Evolutionary conservation across 176 grass and related monocot species (phyloP).

Genomic region (Ensete glaucum): DNA sequence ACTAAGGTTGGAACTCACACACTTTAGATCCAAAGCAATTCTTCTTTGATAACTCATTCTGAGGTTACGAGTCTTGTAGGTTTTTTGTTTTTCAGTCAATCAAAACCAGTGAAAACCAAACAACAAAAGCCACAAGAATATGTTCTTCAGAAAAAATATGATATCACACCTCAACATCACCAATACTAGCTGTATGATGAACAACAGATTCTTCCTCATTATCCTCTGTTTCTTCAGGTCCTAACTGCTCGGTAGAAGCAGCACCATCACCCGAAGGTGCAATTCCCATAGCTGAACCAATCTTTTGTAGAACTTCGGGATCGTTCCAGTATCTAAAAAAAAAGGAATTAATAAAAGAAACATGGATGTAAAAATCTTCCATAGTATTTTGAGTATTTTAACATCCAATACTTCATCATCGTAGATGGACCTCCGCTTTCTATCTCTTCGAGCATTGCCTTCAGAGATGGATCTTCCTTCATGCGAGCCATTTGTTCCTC

Average conservation of each 20-base stretch:
- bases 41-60: background rate
- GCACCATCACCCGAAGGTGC: constrained; percentile 25
- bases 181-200: constrained; percentile 75
- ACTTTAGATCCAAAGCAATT: too few relatives aligned
- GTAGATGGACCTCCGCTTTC: constrained; percentile 69
- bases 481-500: constrained; percentile 66
- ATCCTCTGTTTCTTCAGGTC: constrained; percentile 37
- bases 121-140: background rate
- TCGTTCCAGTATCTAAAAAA: constrained; percentile 88
- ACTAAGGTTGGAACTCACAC: too few relatives aligned
- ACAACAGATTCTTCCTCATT: constrained; percentile 81
- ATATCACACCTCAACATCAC: constrained; percentile 61
- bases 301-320: constrained; percentile 83
- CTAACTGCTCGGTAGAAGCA: constrained; percentile 11
- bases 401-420: constrained; percentile 83
- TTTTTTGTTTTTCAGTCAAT: too few relatives aligned
- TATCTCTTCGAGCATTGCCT: constrained; percentile 94
- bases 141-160: background rate
- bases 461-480: constrained; percentile 73
- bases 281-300: constrained; percentile 72
- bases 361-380: constrained; percentile 3
- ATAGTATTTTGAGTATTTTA: background rate
- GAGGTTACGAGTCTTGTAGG: background rate
- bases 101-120: background rate
- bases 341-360: background rate